These are phyloP conservation scores for Solanum rostratum DNA, from an alignment of 257 asterid species.

Conservation along the genomic window DNA sequence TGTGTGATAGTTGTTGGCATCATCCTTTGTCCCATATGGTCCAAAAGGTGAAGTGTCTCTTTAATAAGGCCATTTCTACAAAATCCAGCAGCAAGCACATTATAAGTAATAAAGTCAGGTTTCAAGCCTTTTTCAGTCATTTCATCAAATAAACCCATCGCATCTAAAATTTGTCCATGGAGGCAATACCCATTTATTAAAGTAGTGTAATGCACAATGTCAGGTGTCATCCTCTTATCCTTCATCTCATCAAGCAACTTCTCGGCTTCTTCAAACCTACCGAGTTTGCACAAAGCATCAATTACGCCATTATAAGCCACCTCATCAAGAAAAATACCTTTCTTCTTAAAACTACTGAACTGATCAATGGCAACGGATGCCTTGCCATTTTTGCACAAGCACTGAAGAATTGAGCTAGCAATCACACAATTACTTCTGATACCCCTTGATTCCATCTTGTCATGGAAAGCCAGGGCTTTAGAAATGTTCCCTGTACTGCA, in stretches of 20 bases:
- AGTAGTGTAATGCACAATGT: conserved; percentile 63
- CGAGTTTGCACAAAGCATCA: conserved; percentile 54
- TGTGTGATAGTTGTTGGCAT: conserved; percentile 43
- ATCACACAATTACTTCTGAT: conserved; percentile 44
- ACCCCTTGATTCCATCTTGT: conserved; percentile 52
- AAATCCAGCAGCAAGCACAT: conserved; percentile 57
- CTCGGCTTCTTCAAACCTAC: conserved; percentile 47
- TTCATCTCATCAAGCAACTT: conserved; percentile 63
- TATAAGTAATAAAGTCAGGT: conserved; percentile 52
- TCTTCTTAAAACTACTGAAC: conserved; percentile 31
- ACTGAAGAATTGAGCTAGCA: conserved; percentile 51
- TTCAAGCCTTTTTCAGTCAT: conserved; percentile 40
- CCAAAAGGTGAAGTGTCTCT: conserved; percentile 29
- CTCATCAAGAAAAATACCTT: conserved; percentile 54
- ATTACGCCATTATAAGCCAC: conserved; percentile 52
- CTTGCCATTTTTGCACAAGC: conserved; percentile 56
- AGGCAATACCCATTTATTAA: conserved; percentile 54
- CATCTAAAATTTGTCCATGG: conserved; percentile 41
- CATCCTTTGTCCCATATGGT: conserved; percentile 42
- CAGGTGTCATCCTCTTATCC: conserved; percentile 40
- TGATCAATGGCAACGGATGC: conserved; percentile 31
- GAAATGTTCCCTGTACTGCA: conserved; percentile 41
- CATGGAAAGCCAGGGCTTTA: conserved; percentile 38
- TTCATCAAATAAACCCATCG: conserved; percentile 37
- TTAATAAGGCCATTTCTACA: conserved; percentile 37